A percentile compares a stretch with the other conserved stretches of the same genome.
Conservation (phyloP, 495 filamentous ascomycete genomes). For the Aspergillus heteromorphus region DNA sequence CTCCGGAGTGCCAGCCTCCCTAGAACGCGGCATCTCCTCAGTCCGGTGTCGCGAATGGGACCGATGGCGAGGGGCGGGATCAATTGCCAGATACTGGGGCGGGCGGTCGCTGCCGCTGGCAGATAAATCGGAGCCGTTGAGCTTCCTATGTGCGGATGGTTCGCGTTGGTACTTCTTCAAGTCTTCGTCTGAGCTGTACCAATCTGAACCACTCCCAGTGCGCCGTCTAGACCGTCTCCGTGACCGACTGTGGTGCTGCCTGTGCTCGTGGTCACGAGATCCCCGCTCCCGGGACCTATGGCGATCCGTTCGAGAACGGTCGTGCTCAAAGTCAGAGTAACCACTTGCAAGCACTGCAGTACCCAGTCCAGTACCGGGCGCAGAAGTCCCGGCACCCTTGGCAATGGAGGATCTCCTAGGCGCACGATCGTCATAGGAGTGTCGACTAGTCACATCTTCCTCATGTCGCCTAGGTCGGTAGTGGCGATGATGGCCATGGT, state of each 20-base stretch:
- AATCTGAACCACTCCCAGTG: conserved; percentile 26
- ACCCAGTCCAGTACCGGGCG: conserved; percentile 29
- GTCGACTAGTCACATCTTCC: conserved; percentile 16
- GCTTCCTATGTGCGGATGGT: conserved; percentile 19
- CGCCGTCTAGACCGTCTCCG: conserved; percentile 28
- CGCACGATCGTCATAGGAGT: conserved; percentile 27
- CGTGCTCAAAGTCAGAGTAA: conserved; percentile 33
- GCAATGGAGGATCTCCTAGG: conserved; percentile 14
- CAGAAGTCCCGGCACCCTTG: conserved; percentile 17
- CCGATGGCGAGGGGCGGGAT: conserved; percentile 12
- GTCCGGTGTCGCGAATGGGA: conserved; percentile 24
- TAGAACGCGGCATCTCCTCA: conserved; percentile 8
- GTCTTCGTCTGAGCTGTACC: conserved; percentile 34
- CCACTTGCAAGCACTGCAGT: conserved; percentile 36
- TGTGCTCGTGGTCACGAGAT: conserved; percentile 4
- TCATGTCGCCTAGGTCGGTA: conserved; percentile 26
- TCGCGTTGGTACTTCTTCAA: conserved; percentile 32
- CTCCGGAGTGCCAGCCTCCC: conserved; percentile 3
- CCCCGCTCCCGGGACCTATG: conserved; percentile 10
- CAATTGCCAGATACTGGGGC: conserved; percentile 7
- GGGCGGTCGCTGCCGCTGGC: conserved; percentile 7
- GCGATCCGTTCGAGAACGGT: conserved; percentile 17
- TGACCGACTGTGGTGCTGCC: conserved; percentile 19
- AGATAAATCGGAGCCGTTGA: conserved; percentile 16
- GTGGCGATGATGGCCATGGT: conserved; percentile 19